Conservation (phyloP, 495 filamentous ascomycete genomes). For the Darksidea phi region DNA sequence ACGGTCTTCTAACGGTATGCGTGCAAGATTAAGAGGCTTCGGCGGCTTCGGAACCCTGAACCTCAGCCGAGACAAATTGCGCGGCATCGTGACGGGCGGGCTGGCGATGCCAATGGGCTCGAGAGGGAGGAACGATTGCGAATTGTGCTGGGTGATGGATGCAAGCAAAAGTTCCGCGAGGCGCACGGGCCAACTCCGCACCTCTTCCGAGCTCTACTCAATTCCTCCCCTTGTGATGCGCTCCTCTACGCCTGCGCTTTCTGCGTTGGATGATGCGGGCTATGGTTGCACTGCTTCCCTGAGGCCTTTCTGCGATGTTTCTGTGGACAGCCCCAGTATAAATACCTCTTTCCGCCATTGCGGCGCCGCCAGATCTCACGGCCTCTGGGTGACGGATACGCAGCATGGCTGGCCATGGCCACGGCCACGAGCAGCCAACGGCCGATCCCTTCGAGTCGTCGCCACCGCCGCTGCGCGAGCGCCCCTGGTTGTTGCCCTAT, state of each 20-base stretch:
- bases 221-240: too few relatives aligned
- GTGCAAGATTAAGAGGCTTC: not conserved
- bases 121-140: not conserved
- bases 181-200: too few relatives aligned
- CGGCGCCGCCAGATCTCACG: not conserved
- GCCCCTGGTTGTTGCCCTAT: conserved; percentile 53
- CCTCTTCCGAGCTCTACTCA: too few relatives aligned
- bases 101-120: conserved; percentile 1
- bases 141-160: too few relatives aligned
- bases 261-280: too few relatives aligned
- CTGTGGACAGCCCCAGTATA: not conserved
- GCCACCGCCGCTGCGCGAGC: conserved; percentile 43
- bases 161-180: too few relatives aligned
- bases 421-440: conserved; percentile 11
- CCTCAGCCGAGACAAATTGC: not conserved
- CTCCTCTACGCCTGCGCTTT: too few relatives aligned
- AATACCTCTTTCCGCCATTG: not conserved
- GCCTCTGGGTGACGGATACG: not conserved
- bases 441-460: not conserved
- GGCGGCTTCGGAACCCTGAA: not conserved
- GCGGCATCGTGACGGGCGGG: conserved; percentile 3
- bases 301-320: not conserved
- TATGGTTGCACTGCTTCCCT: too few relatives aligned
- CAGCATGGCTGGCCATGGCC: conserved; percentile 26
- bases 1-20: not conserved